Conservation (phyloP, 2,329 filamentous ascomycete species). For the Grosmannia penicillata region DNA sequence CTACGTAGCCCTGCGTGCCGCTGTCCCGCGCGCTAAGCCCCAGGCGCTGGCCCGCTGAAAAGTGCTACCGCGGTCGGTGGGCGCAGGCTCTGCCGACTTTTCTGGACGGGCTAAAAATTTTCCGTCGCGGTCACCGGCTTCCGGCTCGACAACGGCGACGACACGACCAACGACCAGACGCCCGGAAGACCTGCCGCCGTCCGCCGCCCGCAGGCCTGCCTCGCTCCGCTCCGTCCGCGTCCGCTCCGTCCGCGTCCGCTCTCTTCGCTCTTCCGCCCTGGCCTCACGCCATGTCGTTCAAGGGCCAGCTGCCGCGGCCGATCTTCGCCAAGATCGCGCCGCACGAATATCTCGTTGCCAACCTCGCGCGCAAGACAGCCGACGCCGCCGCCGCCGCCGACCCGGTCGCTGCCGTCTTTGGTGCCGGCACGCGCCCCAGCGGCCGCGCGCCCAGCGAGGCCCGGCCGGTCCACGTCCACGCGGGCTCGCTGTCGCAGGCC, state of each 20-base stretch:
- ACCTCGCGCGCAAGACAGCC: slow-evolving; percentile 46
- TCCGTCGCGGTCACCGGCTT: background rate
- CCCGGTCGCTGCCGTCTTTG: background rate
- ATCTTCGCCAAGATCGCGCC: slow-evolving; percentile 85
- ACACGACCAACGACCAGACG: too few species aligned
- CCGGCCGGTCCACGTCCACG: slow-evolving; percentile 62
- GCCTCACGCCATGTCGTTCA: slow-evolving; percentile 5
- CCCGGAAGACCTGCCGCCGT: too few species aligned
- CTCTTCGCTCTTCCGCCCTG: background rate
- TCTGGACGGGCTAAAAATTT: background rate
- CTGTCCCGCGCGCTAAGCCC: too few species aligned
- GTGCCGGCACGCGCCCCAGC: slow-evolving; percentile 56
- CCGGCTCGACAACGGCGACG: too few species aligned
- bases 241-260: background rate
- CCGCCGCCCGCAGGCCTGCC: too few species aligned
- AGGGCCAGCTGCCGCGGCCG: slow-evolving; percentile 29
- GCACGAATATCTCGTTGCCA: slow-evolving; percentile 76
- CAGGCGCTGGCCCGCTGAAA: too few species aligned
- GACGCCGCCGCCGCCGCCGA: slow-evolving; percentile 21
- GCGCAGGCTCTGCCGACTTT: too few species aligned
- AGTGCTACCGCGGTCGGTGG: too few species aligned
- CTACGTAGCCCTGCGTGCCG: too few species aligned
- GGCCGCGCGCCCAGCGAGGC: slow-evolving; percentile 57
- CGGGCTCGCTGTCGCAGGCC: slow-evolving; percentile 72
- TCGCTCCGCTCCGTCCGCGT: too few species aligned